Evolutionary conservation across 2,329 filamentous ascomycete species (phyloP).

Genomic region (Penicillium aurantiogriseum): DNA sequence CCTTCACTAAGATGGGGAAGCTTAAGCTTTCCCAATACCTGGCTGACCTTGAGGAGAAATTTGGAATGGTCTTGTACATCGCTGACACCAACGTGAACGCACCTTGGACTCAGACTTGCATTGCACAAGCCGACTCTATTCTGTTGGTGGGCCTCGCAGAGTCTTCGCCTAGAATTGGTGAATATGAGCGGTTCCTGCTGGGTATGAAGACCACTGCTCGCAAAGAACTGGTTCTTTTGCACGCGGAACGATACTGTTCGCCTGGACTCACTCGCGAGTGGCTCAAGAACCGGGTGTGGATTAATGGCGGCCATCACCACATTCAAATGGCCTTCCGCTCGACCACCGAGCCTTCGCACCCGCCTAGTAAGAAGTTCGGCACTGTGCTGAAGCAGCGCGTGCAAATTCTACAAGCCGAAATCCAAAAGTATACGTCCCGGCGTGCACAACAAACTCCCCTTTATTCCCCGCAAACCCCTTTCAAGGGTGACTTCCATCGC

Average conservation of each 20-base stretch:
- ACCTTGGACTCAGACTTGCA: constrained; percentile 97
- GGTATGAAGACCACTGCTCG: constrained; percentile 96
- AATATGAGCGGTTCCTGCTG: constrained; percentile 93
- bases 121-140: constrained; percentile 94
- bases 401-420: constrained; percentile 91
- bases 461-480: constrained; percentile 86
- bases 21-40: constrained; percentile 93
- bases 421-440: constrained; percentile 96
- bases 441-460: constrained; percentile 83
- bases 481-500: constrained; percentile 95
- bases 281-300: constrained; percentile 92
- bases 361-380: constrained; percentile 73
- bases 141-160: constrained; percentile 89
- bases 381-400: constrained; percentile 87
- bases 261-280: constrained; percentile 84
- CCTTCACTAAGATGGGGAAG: constrained; percentile 97
- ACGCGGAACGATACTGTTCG: constrained; percentile 81
- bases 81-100: constrained; percentile 96
- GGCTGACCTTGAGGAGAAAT: constrained; percentile 95
- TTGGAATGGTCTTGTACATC: constrained; percentile 90
- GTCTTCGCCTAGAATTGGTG: constrained; percentile 83
- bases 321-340: constrained; percentile 90
- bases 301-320: constrained; percentile 96
- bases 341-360: constrained; percentile 72
- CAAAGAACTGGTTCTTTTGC: constrained; percentile 86